phyloP scores from a whole-genome alignment of 805 yeast species.

The Suhomyces vadensis region DNA sequence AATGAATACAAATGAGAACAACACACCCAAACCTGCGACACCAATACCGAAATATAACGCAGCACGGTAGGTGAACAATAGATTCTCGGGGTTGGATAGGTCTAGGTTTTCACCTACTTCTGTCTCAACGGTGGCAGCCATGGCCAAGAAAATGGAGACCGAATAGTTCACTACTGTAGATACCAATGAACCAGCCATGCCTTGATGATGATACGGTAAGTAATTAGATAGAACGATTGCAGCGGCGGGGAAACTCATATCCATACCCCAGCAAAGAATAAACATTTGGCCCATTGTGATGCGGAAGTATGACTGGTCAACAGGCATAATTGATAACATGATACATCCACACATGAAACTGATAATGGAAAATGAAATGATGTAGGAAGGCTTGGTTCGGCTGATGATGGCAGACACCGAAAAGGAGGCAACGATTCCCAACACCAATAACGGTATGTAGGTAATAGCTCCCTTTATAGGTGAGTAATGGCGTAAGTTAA shows the following conservation, averaged over 20 bases:
- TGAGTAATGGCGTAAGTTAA: constrained; percentile 50
- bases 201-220: constrained; percentile 66
- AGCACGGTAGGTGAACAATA: constrained; percentile 51
- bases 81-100: not conserved
- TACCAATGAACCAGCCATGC: constrained; percentile 75
- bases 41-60: constrained; percentile 66
- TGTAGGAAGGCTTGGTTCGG: constrained; percentile 48
- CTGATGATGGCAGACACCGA: constrained; percentile 50
- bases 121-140: constrained; percentile 65
- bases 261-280: constrained; percentile 72
- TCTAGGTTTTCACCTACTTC: constrained; percentile 18
- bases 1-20: constrained; percentile 25
- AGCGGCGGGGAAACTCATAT: constrained; percentile 73
- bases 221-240: constrained; percentile 60
- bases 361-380: constrained; percentile 51
- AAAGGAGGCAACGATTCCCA: constrained; percentile 59
- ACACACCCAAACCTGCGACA: constrained; percentile 49
- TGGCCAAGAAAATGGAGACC: constrained; percentile 65
- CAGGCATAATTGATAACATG: constrained; percentile 57
- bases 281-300: constrained; percentile 57
- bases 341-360: constrained; percentile 58
- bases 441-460: constrained; percentile 48
- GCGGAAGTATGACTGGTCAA: constrained; percentile 58
- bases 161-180: constrained; percentile 73
- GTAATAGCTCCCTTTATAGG: constrained; percentile 37